phyloP scores from a whole-genome alignment of 1,139 yeast species.

The Suhomyces guaymorum region DNA sequence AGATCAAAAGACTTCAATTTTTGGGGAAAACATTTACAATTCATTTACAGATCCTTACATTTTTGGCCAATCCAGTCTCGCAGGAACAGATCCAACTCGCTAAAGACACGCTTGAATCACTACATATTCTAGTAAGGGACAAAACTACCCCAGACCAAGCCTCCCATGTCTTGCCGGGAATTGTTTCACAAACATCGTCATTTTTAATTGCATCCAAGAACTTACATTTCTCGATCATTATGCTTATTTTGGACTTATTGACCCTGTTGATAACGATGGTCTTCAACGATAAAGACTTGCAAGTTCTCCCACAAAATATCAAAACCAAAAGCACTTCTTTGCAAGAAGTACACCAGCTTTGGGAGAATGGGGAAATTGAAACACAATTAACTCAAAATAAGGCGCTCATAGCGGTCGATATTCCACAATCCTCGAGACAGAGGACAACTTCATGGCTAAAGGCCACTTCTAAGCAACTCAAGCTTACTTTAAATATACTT shows the following conservation, averaged over 20 bases:
- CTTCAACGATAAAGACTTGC: constrained; percentile 31
- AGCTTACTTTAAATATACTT: constrained; percentile 40
- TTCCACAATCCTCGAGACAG: constrained; percentile 15
- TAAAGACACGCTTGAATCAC: constrained; percentile 14
- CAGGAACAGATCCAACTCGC: constrained; percentile 22
- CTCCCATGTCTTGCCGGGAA: constrained; percentile 45
- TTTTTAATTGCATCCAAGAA: constrained; percentile 26
- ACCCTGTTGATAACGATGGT: constrained; percentile 36
- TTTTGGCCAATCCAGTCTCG: constrained; percentile 10
- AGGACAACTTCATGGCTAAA: constrained; percentile 62
- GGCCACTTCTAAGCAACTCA: constrained; percentile 65
- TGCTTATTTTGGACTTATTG: constrained; percentile 24
- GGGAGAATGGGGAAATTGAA: constrained; percentile 14
- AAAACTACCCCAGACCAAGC: constrained; percentile 31
- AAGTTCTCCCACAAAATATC: constrained; percentile 12
- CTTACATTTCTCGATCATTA: constrained; percentile 28
- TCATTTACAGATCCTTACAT: constrained; percentile 21
- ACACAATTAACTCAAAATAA: constrained; percentile 9
- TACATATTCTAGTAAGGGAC: constrained; percentile 17
- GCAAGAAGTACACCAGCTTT: constrained; percentile 21
- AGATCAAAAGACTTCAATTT: constrained; percentile 22
- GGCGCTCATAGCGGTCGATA: constrained; percentile 8
- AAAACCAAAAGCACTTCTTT: constrained; percentile 5
- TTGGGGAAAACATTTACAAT: constrained; percentile 32
- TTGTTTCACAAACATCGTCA: constrained; percentile 35